A percentile compares a stretch with the other conserved stretches of the same genome.
These are phyloP conservation scores for Entamoeba moshkovskii DNA, from an alignment of 208 protist species.

Conservation along the genomic window DNA sequence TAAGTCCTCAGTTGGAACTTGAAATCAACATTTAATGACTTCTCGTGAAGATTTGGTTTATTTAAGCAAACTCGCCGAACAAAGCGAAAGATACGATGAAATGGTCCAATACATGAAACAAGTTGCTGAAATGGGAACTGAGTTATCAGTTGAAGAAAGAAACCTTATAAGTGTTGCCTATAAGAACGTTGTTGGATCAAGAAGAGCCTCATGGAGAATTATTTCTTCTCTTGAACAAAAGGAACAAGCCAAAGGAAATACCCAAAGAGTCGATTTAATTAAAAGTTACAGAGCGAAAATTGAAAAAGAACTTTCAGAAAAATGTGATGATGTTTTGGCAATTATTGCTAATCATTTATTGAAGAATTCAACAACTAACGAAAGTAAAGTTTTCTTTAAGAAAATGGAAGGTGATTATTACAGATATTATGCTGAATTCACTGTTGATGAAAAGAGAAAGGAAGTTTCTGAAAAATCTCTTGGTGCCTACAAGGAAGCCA, in stretches of 20 bases:
- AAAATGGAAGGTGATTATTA: constrained; percentile 64
- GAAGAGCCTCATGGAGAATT: constrained; percentile 90
- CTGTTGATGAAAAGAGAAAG: constrained; percentile 50
- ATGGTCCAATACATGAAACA: background rate
- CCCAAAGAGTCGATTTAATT: constrained; percentile 66
- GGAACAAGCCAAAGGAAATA: constrained; percentile 59
- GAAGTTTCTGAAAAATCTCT: constrained; percentile 44
- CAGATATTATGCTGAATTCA: constrained; percentile 90
- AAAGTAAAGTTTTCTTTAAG: constrained; percentile 62
- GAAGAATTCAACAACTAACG: constrained; percentile 61
- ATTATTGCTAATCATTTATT: constrained; percentile 87
- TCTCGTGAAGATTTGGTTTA: background rate
- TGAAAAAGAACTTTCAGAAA: constrained; percentile 82
- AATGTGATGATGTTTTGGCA: constrained; percentile 82
- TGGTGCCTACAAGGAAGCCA: constrained; percentile 49
- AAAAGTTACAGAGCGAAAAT: constrained; percentile 75
- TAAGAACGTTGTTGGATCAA: constrained; percentile 96
- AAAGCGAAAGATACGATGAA: background rate
- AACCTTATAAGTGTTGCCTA: constrained; percentile 98
- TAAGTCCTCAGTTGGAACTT: too few species aligned
- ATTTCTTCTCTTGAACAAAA: constrained; percentile 86
- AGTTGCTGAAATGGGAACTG: background rate
- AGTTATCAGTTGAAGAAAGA: constrained; percentile 71
- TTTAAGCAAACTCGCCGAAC: background rate
- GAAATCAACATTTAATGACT: background rate